Evolutionary conservation across 495 filamentous ascomycete genomes (phyloP).

Genomic region (Choiromyces venosus): DNA sequence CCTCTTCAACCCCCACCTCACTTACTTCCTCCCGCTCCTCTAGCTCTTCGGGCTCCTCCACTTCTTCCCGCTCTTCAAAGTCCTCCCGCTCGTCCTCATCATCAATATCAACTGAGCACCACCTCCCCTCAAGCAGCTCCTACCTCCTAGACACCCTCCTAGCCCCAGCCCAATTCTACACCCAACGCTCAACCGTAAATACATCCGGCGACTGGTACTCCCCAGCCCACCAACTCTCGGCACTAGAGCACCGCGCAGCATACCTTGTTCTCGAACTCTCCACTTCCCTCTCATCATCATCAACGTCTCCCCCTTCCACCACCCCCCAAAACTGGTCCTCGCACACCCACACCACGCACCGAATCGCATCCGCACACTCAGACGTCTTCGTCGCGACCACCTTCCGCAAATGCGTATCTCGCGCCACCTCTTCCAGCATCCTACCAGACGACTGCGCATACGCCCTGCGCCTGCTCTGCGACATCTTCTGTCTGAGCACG

Average conservation of each 20-base stretch:
- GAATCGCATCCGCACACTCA: constrained; percentile 35
- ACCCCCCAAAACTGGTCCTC: constrained; percentile 28
- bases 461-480: constrained; percentile 17
- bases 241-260: constrained; percentile 31
- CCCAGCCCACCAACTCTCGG: constrained; percentile 20
- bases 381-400: constrained; percentile 35
- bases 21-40: constrained; percentile 5
- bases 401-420: constrained; percentile 16
- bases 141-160: constrained; percentile 30
- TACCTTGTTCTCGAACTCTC: constrained; percentile 28
- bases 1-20: not conserved
- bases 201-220: constrained; percentile 24
- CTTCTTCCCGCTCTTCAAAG: not conserved
- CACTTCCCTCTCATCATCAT: constrained; percentile 9
- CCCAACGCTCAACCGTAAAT: constrained; percentile 16
- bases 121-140: constrained; percentile 14
- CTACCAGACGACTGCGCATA: constrained; percentile 8
- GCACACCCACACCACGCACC: constrained; percentile 25
- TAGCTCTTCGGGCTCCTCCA: not conserved
- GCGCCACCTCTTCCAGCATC: constrained; percentile 5
- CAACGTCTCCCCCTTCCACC: not conserved
- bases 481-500: constrained; percentile 28
- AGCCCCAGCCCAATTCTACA: constrained; percentile 19
- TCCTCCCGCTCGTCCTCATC: not conserved
- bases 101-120: not conserved